Conservation (phyloP, 495 filamentous ascomycete genomes). For the Penicillium diatomitis region DNA sequence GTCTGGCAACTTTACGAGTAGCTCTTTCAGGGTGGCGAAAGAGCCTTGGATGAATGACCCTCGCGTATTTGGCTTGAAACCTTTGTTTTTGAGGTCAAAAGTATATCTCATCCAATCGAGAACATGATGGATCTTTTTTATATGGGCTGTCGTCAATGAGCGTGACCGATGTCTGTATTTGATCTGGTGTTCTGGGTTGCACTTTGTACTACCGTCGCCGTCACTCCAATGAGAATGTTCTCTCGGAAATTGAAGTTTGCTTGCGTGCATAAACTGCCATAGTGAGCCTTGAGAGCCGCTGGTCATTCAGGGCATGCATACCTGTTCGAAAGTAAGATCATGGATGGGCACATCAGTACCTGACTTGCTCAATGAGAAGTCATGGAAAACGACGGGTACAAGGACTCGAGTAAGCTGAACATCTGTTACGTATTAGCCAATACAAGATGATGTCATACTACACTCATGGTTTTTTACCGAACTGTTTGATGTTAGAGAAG, state of each 20-base stretch:
- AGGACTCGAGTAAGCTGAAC: slow-evolving; percentile 33
- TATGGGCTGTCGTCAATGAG: slow-evolving; percentile 3
- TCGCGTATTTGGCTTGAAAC: slow-evolving; percentile 28
- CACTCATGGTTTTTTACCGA: not conserved
- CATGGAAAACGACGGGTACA: slow-evolving; percentile 31
- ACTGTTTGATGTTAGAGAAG: not conserved
- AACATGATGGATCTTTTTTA: slow-evolving; percentile 5
- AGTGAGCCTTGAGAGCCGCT: not conserved
- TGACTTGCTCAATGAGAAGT: slow-evolving; percentile 29
- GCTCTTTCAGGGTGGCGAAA: slow-evolving; percentile 25
- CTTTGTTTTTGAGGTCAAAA: slow-evolving; percentile 22
- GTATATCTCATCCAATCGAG: slow-evolving; percentile 26
- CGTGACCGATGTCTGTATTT: slow-evolving; percentile 31
- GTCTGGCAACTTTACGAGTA: slow-evolving; percentile 23
- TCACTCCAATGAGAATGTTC: not conserved
- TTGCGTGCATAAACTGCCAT: slow-evolving; percentile 17
- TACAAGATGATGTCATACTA: not conserved
- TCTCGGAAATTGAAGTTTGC: slow-evolving; percentile 11
- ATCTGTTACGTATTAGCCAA: slow-evolving; percentile 16
- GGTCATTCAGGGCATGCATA: not conserved
- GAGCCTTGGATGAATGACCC: slow-evolving; percentile 28
- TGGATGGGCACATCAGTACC: slow-evolving; percentile 31
- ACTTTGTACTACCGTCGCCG: not conserved
- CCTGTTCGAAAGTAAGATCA: slow-evolving; percentile 28
- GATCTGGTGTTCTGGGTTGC: not conserved